These are phyloP conservation scores for Diaporthe sp. DNA, from an alignment of 2,329 filamentous ascomycete species.

Conservation along the genomic window DNA sequence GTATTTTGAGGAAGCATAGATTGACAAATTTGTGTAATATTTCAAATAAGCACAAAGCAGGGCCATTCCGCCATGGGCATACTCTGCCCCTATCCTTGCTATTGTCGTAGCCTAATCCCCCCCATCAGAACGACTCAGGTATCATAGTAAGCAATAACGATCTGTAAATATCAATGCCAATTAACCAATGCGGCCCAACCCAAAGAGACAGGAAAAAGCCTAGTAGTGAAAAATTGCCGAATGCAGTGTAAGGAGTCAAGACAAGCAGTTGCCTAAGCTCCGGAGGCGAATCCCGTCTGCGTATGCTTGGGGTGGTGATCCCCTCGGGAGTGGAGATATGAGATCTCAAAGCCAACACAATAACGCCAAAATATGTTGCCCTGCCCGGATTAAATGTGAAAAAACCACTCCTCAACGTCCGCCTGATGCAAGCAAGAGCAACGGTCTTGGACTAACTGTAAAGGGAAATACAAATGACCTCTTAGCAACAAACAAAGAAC, in stretches of 20 bases:
- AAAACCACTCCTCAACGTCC: constrained; percentile 36
- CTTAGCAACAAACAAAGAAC: neutral
- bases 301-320: constrained; percentile 15
- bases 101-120: constrained; percentile 11
- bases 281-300: constrained; percentile 16
- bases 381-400: constrained; percentile 35
- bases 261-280: constrained; percentile 22
- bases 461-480: constrained; percentile 14
- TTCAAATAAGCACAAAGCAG: constrained; percentile 29
- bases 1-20: neutral
- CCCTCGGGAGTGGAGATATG: constrained; percentile 11
- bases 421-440: constrained; percentile 40
- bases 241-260: constrained; percentile 36
- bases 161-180: constrained; percentile 40
- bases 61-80: constrained; percentile 35
- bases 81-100: neutral
- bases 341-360: constrained; percentile 30
- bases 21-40: constrained; percentile 4
- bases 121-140: constrained; percentile 30
- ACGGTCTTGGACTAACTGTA: constrained; percentile 8
- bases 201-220: neutral
- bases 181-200: constrained; percentile 36
- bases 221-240: neutral
- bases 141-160: constrained; percentile 34
- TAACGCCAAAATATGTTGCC: constrained; percentile 44